phyloP scores from a whole-genome alignment of 192 early-diverging fungal genomes.

The Gonapodya prolifera region DNA sequence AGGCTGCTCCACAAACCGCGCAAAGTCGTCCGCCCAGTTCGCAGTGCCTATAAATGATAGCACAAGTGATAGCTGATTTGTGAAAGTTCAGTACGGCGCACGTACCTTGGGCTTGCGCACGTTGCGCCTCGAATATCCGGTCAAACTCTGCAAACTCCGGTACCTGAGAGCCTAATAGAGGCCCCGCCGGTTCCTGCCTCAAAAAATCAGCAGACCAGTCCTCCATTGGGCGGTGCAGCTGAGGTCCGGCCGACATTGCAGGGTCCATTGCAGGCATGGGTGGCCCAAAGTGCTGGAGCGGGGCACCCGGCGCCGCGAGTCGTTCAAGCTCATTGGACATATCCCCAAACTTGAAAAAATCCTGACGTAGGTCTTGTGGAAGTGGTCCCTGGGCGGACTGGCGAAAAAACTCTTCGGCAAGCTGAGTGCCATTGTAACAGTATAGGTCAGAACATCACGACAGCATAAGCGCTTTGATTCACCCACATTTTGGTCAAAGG shows the following conservation, averaged over 20 bases:
- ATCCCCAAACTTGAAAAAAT: slow-evolving; percentile 54
- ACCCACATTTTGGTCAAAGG: slow-evolving; percentile 7
- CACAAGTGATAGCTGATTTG: not conserved
- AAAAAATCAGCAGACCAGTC: slow-evolving; percentile 67
- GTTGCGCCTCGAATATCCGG: slow-evolving; percentile 18
- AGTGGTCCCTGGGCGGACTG: slow-evolving; percentile 11
- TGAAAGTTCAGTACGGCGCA: slow-evolving; percentile 18
- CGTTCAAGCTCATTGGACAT: slow-evolving; percentile 54
- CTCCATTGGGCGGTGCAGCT: not conserved
- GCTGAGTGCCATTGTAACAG: slow-evolving; percentile 15
- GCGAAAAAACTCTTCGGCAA: slow-evolving; percentile 43
- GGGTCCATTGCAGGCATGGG: slow-evolving; percentile 6
- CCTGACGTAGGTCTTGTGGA: slow-evolving; percentile 6
- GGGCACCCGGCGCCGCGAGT: slow-evolving; percentile 18
- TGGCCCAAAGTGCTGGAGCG: slow-evolving; percentile 5
- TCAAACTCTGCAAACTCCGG: slow-evolving; percentile 25
- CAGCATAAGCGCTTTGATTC: not conserved
- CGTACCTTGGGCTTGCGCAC: slow-evolving; percentile 10
- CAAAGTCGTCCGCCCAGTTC: slow-evolving; percentile 36
- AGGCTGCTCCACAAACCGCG: slow-evolving; percentile 20
- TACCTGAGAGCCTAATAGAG: slow-evolving; percentile 7
- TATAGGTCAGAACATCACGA: not conserved
- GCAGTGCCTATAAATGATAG: not conserved
- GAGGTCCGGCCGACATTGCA: not conserved
- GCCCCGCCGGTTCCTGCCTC: slow-evolving; percentile 27